Evolutionary conservation across 148 eudicot species (phyloP).

Genomic region (Heliamphora exappendiculata): DNA sequence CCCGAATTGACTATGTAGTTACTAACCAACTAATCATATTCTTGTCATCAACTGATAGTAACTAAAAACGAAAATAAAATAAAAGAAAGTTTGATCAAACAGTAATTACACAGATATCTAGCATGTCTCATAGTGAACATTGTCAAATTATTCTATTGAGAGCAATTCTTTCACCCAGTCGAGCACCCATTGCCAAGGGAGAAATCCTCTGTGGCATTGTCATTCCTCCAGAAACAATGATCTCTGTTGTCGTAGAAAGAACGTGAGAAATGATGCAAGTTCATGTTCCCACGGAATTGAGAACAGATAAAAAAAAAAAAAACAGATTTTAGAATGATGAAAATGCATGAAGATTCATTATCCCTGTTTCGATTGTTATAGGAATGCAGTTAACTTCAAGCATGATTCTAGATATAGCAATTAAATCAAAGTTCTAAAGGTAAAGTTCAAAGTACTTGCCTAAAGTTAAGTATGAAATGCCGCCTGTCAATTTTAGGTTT

Average conservation of each 20-base stretch:
- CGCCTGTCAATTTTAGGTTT: not conserved
- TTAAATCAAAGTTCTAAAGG: not conserved
- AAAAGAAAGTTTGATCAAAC: not conserved
- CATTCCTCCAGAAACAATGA: conserved; percentile 94
- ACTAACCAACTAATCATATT: not conserved
- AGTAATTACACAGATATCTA: not conserved
- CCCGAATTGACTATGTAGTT: not conserved
- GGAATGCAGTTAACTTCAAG: not conserved
- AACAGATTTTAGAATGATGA: not conserved
- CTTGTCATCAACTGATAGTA: not conserved
- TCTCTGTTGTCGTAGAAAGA: conserved; percentile 36
- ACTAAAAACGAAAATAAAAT: not conserved
- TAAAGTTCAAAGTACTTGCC: not conserved
- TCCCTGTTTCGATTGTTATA: too few species aligned
- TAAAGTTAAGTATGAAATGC: not conserved
- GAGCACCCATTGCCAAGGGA: conserved; percentile 42
- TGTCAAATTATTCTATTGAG: conserved; percentile 33
- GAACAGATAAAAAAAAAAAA: not conserved
- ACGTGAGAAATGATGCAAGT: conserved; percentile 1
- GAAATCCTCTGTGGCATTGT: conserved; percentile 81
- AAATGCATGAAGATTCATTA: not conserved
- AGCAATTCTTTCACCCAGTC: conserved; percentile 45
- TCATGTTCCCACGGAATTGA: not conserved
- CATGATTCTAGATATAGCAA: conserved; percentile 2
- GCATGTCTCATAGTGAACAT: not conserved